A percentile compares a stretch with the other conserved stretches of the same genome.
Evolutionary conservation across 139 green algal genomes (phyloP).

Genomic region (Tetraselmis chui): DNA sequence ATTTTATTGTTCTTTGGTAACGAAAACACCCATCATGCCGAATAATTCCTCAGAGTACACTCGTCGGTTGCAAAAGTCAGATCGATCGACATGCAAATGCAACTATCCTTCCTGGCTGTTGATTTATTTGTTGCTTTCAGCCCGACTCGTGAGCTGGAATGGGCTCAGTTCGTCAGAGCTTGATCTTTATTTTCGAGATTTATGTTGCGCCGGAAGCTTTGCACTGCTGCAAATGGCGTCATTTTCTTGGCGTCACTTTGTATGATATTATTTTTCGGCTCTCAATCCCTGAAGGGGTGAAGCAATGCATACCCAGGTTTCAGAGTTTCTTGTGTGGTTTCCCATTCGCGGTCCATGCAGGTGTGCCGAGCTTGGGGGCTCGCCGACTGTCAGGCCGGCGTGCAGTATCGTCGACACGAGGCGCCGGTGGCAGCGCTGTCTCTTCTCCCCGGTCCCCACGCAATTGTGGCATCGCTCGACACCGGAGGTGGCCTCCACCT

Average conservation of each 20-base stretch:
- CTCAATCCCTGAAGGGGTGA: too few relatives aligned
- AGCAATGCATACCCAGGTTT: not conserved
- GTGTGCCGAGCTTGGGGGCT: not conserved
- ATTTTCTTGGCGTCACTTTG: too few relatives aligned
- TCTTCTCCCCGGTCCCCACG: not conserved
- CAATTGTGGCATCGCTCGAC: slow-evolving; percentile 15
- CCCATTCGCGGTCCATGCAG: not conserved
- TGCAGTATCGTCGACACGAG: slow-evolving; percentile 15
- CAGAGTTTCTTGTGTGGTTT: not conserved
- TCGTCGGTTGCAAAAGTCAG: too few relatives aligned
- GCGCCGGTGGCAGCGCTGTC: slow-evolving; percentile 5
- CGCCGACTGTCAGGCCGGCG: slow-evolving; percentile 9
- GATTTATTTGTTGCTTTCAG: too few relatives aligned
- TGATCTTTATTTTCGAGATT: not conserved
- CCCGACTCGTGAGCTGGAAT: too few relatives aligned
- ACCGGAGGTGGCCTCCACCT: slow-evolving; percentile 10
- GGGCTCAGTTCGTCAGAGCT: not conserved
- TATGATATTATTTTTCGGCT: too few relatives aligned
- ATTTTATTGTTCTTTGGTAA: not conserved
- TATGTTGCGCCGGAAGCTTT: not conserved
- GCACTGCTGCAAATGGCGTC: too few relatives aligned
- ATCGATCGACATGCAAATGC: too few relatives aligned
- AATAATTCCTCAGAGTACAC: too few relatives aligned
- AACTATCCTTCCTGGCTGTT: too few relatives aligned
- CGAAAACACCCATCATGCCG: too few relatives aligned